These are phyloP conservation scores for Coniochaeta sp. DNA, from an alignment of 2,329 filamentous ascomycete species.

Conservation along the genomic window DNA sequence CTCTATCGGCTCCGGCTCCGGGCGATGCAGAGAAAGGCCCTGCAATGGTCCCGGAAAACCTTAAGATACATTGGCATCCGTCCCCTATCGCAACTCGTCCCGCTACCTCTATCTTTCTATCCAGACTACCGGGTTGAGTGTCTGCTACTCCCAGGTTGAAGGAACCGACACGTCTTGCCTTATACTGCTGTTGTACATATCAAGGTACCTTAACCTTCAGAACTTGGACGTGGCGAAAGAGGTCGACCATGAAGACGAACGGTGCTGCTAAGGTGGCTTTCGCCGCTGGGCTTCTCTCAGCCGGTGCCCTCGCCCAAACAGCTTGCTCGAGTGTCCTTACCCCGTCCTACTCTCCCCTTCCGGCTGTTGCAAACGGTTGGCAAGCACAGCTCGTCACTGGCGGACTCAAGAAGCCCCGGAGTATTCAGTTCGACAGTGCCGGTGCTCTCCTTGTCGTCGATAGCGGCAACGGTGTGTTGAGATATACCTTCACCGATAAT, in stretches of 20 bases:
- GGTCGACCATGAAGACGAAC: constrained; percentile 8
- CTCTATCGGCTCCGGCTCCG: not conserved
- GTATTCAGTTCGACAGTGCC: constrained; percentile 34
- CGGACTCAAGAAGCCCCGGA: constrained; percentile 32
- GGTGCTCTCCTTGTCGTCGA: constrained; percentile 38
- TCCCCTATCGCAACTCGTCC: not conserved
- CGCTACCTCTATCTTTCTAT: not conserved
- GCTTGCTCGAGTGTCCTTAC: constrained; percentile 26
- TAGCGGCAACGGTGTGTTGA: constrained; percentile 32
- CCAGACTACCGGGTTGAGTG: not conserved
- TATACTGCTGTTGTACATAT: not conserved
- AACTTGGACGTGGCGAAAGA: not conserved
- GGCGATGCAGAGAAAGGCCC: not conserved
- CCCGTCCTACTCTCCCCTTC: constrained; percentile 23
- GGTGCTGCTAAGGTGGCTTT: constrained; percentile 6
- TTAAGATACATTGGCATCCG: not conserved
- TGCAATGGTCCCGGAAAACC: not conserved
- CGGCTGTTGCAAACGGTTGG: constrained; percentile 33
- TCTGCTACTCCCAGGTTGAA: constrained; percentile 1
- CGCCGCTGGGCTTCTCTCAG: constrained; percentile 10
- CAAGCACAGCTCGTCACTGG: constrained; percentile 33
- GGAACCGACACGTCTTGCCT: constrained; percentile 12
- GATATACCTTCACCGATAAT: constrained; percentile 31
- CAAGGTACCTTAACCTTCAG: not conserved
- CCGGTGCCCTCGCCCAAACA: constrained; percentile 6